Conservation (phyloP, 306 rosid genomes). For the Abrus precatorius region DNA sequence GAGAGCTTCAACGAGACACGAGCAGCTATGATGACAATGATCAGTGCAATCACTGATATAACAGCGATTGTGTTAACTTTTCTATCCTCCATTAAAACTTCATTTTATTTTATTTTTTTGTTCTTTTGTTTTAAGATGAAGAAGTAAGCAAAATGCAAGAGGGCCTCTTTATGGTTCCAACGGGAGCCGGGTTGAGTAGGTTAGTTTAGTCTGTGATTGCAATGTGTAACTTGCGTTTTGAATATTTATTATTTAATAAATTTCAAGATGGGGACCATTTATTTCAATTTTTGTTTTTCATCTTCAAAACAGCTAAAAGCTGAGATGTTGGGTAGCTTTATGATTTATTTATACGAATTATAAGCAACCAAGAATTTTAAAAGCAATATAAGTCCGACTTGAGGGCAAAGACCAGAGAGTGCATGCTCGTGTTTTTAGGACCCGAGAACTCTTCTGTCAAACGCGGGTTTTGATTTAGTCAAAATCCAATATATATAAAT, state of each 20-base stretch:
- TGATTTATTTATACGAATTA: background rate
- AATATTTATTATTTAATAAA: background rate
- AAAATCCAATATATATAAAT: background rate
- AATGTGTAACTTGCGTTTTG: constrained; percentile 8
- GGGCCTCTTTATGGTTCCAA: constrained; percentile 13
- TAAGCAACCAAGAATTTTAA: constrained; percentile 44
- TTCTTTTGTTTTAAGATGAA: background rate
- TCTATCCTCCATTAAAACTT: constrained; percentile 76
- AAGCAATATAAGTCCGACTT: background rate
- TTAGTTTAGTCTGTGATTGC: background rate
- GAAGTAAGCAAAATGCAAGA: constrained; percentile 24
- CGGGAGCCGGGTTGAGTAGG: background rate
- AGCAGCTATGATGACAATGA: constrained; percentile 59
- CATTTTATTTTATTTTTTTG: constrained; percentile 35
- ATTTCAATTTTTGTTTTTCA: background rate
- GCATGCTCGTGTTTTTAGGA: background rate
- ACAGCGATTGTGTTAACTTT: constrained; percentile 60
- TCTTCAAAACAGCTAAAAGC: background rate
- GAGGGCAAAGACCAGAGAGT: constrained; percentile 20
- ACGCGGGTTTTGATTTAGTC: constrained; percentile 34
- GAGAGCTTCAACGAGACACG: constrained; percentile 63
- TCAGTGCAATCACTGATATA: constrained; percentile 53
- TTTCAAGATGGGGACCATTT: background rate
- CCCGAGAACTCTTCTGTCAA: background rate
- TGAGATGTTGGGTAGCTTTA: background rate